Base-by-base conservation (phyloP, 179 eudicot species). In the Silene coronaria region DNA sequence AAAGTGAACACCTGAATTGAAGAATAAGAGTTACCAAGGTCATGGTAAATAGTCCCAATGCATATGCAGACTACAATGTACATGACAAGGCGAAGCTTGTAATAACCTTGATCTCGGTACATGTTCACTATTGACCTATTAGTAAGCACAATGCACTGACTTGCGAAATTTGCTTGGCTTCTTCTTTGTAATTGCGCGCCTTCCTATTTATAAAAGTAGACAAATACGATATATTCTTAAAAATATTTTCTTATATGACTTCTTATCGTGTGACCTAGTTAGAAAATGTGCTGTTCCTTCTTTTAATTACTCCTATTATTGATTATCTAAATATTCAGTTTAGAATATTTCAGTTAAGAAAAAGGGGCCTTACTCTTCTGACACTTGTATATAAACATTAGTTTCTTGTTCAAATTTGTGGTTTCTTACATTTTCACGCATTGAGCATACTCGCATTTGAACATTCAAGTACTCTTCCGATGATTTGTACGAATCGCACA, bases 41-140 rank as follows among this genome's bases (percentile, higher is more conserved):
- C 57, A 23, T 28, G 34, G 55, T 67, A 86, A 14, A 86, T 66
- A 2, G 87, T 81, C 32, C 89, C 89, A 0, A 86, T 8, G 53
- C 87, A 77, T 0, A 82, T 12, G 28, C 80, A 76, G 27, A 88
- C n/a, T 0, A 70, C 73, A 14, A 86, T 7, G 62, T 87, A 88
- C 11, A 80, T 48, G 6, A 71, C 84, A 0, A 83, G 72, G 45
- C 91, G 83, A 42, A 88, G 36, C 86, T 86, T 82, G 51, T 87
- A 88, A 48, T 88, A 87, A 9, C 91, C 88, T 38, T 79, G 21
- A 79, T 87, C 91, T 0, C 90, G 87, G 24, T 27, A 66, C 90
- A 88, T 88, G 82, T 88, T 88, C 59, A 84, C 75, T 3, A 71
- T 84, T 0, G 92, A 88, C 65, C 89, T 82, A 63, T 74, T 73